A percentile compares a stretch with the other conserved stretches of the same genome.
Conservation (phyloP, 2,329 filamentous ascomycete species). For the Daldinia sp. region DNA sequence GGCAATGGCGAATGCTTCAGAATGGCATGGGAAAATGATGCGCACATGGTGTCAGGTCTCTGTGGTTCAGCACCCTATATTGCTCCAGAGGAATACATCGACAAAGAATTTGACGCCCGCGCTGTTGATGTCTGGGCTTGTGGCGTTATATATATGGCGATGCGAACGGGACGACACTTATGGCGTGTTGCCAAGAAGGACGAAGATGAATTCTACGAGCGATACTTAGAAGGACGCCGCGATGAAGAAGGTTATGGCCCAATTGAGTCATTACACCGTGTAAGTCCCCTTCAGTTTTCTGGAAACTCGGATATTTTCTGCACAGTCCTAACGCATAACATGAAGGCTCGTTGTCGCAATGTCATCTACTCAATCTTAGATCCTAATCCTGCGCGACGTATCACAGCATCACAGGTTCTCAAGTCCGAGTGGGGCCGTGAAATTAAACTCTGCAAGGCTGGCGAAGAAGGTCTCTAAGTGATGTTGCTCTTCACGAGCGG, state of each 20-base stretch:
- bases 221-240: slow-evolving; percentile 90
- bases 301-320: slow-evolving; percentile 1
- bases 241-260: slow-evolving; percentile 96
- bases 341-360: slow-evolving; percentile 91
- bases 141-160: slow-evolving; percentile 99
- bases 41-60: slow-evolving; percentile 96
- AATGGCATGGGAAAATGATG: slow-evolving; percentile 99
- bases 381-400: slow-evolving; percentile 88
- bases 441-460: slow-evolving; percentile 95
- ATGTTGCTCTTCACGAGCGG: slow-evolving; percentile 6
- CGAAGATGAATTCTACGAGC: slow-evolving; percentile 95
- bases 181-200: slow-evolving; percentile 98
- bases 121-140: slow-evolving; percentile 99
- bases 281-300: slow-evolving; percentile 59
- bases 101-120: slow-evolving; percentile 94
- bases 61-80: slow-evolving; percentile 98
- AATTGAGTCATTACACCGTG: slow-evolving; percentile 93
- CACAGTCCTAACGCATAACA: slow-evolving; percentile 36
- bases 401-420: slow-evolving; percentile 94
- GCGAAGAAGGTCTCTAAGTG: slow-evolving; percentile 85
- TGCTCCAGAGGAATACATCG: slow-evolving; percentile 93
- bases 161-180: slow-evolving; percentile 93
- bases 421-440: slow-evolving; percentile 99
- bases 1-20: slow-evolving; percentile 99
- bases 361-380: slow-evolving; percentile 99